A percentile compares a stretch with the other conserved stretches of the same genome.
Conservation (phyloP, 192 early-diverging fungal genomes). For the Backusella psychrophila region DNA sequence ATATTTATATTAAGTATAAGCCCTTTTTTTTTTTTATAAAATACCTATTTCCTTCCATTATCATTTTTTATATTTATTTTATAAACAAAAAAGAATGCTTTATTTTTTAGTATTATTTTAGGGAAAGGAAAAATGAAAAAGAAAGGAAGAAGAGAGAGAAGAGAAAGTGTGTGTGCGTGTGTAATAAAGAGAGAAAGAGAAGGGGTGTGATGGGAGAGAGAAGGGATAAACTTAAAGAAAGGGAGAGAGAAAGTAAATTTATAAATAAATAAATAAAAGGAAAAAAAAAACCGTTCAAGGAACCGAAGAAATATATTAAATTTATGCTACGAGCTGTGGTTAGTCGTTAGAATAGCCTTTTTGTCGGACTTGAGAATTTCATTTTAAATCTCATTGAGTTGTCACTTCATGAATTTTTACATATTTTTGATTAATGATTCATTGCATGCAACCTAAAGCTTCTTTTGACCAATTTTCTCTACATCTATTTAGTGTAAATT, state of each 20-base stretch:
- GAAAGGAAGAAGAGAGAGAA: not conserved
- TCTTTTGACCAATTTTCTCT: not conserved
- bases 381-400: constrained; percentile 1
- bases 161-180: not conserved
- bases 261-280: constrained; percentile 7
- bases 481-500: not conserved
- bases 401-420: not conserved
- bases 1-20: not conserved
- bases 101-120: not conserved
- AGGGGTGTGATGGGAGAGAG: constrained; percentile 4
- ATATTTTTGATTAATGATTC: not conserved
- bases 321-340: not conserved
- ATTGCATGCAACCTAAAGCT: not conserved
- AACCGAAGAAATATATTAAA: not conserved
- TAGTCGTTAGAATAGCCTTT: not conserved
- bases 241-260: not conserved
- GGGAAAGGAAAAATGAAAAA: not conserved
- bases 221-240: constrained; percentile 6
- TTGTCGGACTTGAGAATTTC: not conserved
- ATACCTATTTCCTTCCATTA: not conserved
- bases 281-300: not conserved
- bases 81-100: not conserved
- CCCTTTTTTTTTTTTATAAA: not conserved
- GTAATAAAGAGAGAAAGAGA: not conserved
- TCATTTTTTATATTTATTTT: not conserved